Percentiles rank a stretch among this genome's conserved stretches.
These are phyloP conservation scores for Rhodotorula kratochvilovae DNA, from an alignment of 768 basidiomycete genomes.

Conservation along the genomic window DNA sequence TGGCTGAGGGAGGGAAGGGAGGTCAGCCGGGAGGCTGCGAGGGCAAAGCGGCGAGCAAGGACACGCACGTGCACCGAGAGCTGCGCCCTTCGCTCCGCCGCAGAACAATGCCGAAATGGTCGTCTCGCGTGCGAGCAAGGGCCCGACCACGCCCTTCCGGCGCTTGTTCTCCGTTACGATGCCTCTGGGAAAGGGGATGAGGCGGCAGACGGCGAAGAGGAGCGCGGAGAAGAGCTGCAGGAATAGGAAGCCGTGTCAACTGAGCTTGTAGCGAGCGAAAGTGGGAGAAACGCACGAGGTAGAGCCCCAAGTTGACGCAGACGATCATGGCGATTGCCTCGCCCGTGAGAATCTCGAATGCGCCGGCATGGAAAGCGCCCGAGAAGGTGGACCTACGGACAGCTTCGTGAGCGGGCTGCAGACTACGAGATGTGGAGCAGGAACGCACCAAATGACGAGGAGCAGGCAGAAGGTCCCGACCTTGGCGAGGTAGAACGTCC, in stretches of 20 bases:
- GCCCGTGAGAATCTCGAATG: conserved; percentile 41
- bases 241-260: too few species aligned
- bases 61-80: conserved; percentile 29
- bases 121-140: conserved; percentile 9
- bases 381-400: conserved; percentile 38
- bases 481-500: conserved; percentile 41
- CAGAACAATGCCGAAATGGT: conserved; percentile 25
- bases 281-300: background rate
- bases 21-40: too few species aligned
- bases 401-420: rapidly evolving
- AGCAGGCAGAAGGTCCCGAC: conserved; percentile 43
- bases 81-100: conserved; percentile 33
- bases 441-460: conserved; percentile 44
- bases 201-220: conserved; percentile 27
- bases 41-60: background rate
- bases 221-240: conserved; percentile 2
- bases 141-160: background rate
- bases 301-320: conserved; percentile 10
- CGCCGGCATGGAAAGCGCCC: conserved; percentile 40
- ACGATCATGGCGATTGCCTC: conserved; percentile 29
- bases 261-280: too few species aligned
- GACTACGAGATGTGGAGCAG: too few species aligned
- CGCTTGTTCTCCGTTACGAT: background rate
- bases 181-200: background rate
- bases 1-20: conserved; percentile 6